Evolutionary conservation across 257 asterid genomes (phyloP), one percentile per base, ranked within the genome.

Genomic region (Solanum tarijense): DNA sequence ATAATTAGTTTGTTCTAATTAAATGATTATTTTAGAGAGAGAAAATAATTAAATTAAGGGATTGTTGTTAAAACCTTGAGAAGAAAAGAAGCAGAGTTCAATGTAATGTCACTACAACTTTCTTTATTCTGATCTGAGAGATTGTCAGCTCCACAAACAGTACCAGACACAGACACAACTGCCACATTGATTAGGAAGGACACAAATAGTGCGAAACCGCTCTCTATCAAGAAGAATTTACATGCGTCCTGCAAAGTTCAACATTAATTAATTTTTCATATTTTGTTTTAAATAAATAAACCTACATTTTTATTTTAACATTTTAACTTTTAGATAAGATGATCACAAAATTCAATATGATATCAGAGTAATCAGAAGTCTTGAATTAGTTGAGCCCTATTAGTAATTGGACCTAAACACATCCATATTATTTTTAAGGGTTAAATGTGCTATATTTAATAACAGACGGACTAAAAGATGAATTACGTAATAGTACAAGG

Each of bases 71-170:
- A 10, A 71, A 97, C 99, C 98, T 96, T 94, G 86, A 97, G 96
- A 60, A 96, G 96, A 88, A 97, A 97, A 35, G 99, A 94, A 27
- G 99, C 99, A 46, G 98, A 93, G 46, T 97, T 93, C 41, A 97
- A 95, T 4, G 98, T 93, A 65, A 97, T 88, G 66, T 95, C 95
- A 16, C 68, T 92, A 89, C 99, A 97, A 27, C 86, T 90, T 21
- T 94, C 91, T 18, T 76, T 11, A 31, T 91, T 84, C 0, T 92
- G 92, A 11, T 66, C 0, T 0, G 96, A 87, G 41, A 94, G 82
- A 78, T 92, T 39, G n/a, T 84, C 46, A 25, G 88, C 94, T 2
- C 71, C 83, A 69, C 99, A 97, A 90, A 97, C 98, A 2, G 98
- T 90, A 16, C 95, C 99, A 1, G 98, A 91, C 0, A 97, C 99